A percentile compares a stretch with the other conserved stretches of the same genome.
Evolutionary conservation across 2,329 filamentous ascomycete genomes (phyloP).

Genomic region (Geoglossum cookeanum): DNA sequence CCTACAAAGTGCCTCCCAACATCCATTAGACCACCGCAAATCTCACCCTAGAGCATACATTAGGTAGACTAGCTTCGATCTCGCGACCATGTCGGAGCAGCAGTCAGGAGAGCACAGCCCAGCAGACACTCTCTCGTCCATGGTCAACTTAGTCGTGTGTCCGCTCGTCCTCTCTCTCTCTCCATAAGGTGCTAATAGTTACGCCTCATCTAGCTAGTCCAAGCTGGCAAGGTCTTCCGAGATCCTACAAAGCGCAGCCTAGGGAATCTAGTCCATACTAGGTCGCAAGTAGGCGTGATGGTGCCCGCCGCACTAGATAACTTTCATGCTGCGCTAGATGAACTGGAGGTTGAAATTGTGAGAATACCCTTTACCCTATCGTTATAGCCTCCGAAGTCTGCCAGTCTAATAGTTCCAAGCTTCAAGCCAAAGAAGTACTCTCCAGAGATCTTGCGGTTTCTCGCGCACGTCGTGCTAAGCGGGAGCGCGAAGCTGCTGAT

Average conservation of each 20-base stretch:
- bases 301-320: slow-evolving; percentile 23
- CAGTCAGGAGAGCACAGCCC: slow-evolving; percentile 11
- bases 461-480: not conserved
- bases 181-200: slow-evolving; percentile 6
- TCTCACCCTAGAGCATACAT: too few relatives aligned
- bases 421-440: slow-evolving; percentile 10
- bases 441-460: slow-evolving; percentile 6
- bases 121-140: slow-evolving; percentile 26
- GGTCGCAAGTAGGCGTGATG: slow-evolving; percentile 17
- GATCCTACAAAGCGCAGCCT: slow-evolving; percentile 20
- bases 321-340: slow-evolving; percentile 32
- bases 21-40: too few relatives aligned
- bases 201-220: slow-evolving; percentile 19
- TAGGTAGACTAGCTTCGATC: too few relatives aligned
- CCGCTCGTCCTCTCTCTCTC: slow-evolving; percentile 4
- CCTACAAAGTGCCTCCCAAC: too few relatives aligned
- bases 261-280: slow-evolving; percentile 15
- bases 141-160: slow-evolving; percentile 28
- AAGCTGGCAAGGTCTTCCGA: slow-evolving; percentile 26
- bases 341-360: slow-evolving; percentile 28
- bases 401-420: not conserved
- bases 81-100: not conserved
- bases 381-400: not conserved
- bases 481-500: slow-evolving; percentile 1
- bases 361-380: slow-evolving; percentile 5